Conservation (phyloP, 306 rosid species). For the Vigna nakashimae region DNA sequence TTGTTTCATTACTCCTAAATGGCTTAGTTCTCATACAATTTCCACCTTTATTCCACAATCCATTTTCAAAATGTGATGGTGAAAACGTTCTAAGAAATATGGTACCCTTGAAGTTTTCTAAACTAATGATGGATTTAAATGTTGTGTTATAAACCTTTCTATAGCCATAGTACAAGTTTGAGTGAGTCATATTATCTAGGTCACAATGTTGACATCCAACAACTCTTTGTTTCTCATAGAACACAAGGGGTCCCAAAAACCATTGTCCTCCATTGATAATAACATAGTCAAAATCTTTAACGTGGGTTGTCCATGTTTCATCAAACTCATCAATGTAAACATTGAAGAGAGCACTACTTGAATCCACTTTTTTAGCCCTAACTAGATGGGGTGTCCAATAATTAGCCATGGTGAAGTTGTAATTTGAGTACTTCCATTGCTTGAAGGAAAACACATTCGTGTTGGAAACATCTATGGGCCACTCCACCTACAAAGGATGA, state of each 20-base stretch:
- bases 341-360: constrained; percentile 52
- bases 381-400: constrained; percentile 72
- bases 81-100: constrained; percentile 64
- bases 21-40: constrained; percentile 71
- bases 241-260: constrained; percentile 65
- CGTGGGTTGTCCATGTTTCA: constrained; percentile 58
- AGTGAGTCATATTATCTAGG: constrained; percentile 58
- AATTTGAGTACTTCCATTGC: constrained; percentile 65
- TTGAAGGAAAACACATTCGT: constrained; percentile 49
- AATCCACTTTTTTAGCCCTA: constrained; percentile 49
- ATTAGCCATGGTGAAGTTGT: constrained; percentile 79
- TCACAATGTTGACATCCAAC: constrained; percentile 74
- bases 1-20: constrained; percentile 59
- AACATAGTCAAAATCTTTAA: constrained; percentile 63
- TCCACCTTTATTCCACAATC: constrained; percentile 79
- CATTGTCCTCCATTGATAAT: constrained; percentile 77
- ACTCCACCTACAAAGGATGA: constrained; percentile 58
- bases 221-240: constrained; percentile 53
- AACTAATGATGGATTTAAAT: constrained; percentile 58
- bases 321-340: constrained; percentile 77
- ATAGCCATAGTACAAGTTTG: constrained; percentile 66
- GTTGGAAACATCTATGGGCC: constrained; percentile 71
- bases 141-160: constrained; percentile 65
- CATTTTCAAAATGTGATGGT: constrained; percentile 80
- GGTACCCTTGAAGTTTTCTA: constrained; percentile 59